phyloP scores from a whole-genome alignment of 1,139 yeast species.

The Hansenula lynferdii region DNA sequence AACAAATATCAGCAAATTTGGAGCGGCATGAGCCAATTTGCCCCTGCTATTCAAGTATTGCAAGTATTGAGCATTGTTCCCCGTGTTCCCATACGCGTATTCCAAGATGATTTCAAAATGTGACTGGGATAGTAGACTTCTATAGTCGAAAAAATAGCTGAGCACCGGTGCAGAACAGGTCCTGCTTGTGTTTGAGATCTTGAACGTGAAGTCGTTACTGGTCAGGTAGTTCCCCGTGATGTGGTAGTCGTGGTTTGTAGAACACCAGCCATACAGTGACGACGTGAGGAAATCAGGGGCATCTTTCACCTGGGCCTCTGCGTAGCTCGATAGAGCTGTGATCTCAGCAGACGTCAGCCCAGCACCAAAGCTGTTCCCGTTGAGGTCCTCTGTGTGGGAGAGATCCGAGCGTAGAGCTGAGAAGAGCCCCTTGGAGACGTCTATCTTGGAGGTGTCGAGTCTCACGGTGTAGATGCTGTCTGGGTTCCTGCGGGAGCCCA shows the following conservation, averaged over 20 bases:
- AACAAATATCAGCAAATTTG: slow-evolving; percentile 26
- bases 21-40: slow-evolving; percentile 22
- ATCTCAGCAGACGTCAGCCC: slow-evolving; percentile 51
- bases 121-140: slow-evolving; percentile 32
- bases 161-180: background rate
- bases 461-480: slow-evolving; percentile 31
- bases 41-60: slow-evolving; percentile 21
- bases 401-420: slow-evolving; percentile 35
- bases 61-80: slow-evolving; percentile 19
- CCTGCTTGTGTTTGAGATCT: slow-evolving; percentile 2
- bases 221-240: background rate
- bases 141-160: slow-evolving; percentile 39
- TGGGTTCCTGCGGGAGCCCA: slow-evolving; percentile 28
- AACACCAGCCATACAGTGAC: slow-evolving; percentile 41
- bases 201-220: slow-evolving; percentile 1
- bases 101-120: slow-evolving; percentile 43
- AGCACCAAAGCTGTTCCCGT: slow-evolving; percentile 29
- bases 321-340: slow-evolving; percentile 39
- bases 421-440: slow-evolving; percentile 48
- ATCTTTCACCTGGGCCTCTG: slow-evolving; percentile 39
- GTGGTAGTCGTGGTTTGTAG: slow-evolving; percentile 4
- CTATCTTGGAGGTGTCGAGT: slow-evolving; percentile 45
- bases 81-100: slow-evolving; percentile 33
- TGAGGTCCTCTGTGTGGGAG: slow-evolving; percentile 19
- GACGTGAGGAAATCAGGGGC: slow-evolving; percentile 48